phyloP scores from a whole-genome alignment of 2,329 filamentous ascomycete species.

The Fusarium udum region DNA sequence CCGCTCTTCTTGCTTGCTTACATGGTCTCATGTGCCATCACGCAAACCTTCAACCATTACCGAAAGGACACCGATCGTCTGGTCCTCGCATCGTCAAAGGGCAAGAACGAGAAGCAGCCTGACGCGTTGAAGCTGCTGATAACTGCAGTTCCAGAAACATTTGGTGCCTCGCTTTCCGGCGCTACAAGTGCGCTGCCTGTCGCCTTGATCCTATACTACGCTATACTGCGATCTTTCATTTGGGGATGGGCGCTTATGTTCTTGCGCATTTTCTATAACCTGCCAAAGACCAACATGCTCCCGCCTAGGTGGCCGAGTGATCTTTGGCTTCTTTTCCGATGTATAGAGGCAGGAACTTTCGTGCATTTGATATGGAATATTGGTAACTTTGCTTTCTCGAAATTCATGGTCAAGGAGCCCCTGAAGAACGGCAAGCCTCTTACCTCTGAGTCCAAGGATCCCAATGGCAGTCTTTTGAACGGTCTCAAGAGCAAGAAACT shows the following conservation, averaged over 20 bases:
- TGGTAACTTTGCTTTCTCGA: slow-evolving; percentile 79
- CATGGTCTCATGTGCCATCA: slow-evolving; percentile 72
- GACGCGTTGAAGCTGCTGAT: slow-evolving; percentile 50
- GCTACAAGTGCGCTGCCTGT: slow-evolving; percentile 53
- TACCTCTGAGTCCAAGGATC: slow-evolving; percentile 86
- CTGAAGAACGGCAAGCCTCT: slow-evolving; percentile 86
- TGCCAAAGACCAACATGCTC: slow-evolving; percentile 75
- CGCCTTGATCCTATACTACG: slow-evolving; percentile 67
- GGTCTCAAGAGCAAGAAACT: slow-evolving; percentile 87
- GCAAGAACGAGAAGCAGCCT: slow-evolving; percentile 39
- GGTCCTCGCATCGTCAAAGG: slow-evolving; percentile 44
- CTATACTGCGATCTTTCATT: slow-evolving; percentile 68
- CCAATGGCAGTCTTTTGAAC: slow-evolving; percentile 87
- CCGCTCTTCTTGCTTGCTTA: slow-evolving; percentile 81
- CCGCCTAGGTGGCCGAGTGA: slow-evolving; percentile 67
- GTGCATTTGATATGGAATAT: slow-evolving; percentile 79
- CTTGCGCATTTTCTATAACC: slow-evolving; percentile 76
- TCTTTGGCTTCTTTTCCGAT: slow-evolving; percentile 64
- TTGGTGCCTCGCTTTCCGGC: slow-evolving; percentile 52
- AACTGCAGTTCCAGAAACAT: slow-evolving; percentile 52
- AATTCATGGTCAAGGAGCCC: slow-evolving; percentile 83
- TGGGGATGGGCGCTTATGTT: slow-evolving; percentile 78
- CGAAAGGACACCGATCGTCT: slow-evolving; percentile 78
- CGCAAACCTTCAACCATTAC: slow-evolving; percentile 77
- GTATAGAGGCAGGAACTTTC: slow-evolving; percentile 69